Evolutionary conservation across 805 yeast genomes (phyloP).

Genomic region (Candida fluviatilis): DNA sequence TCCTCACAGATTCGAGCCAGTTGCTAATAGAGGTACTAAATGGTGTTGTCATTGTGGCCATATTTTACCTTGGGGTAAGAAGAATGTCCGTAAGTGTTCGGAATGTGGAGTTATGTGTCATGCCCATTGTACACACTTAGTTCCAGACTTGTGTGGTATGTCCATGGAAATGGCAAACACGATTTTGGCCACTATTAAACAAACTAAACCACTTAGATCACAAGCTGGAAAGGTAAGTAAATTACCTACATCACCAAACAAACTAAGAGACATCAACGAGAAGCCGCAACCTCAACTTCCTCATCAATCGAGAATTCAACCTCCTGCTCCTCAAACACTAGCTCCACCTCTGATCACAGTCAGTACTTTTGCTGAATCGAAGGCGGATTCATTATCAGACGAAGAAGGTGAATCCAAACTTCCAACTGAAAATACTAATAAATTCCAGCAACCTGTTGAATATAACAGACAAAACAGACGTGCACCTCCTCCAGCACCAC

Average conservation of each 20-base stretch:
- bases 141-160: conserved; percentile 99
- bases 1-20: conserved; percentile 95
- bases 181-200: conserved; percentile 77
- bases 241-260: conserved; percentile 1
- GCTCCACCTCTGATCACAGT: conserved; percentile 1
- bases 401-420: conserved; percentile 22
- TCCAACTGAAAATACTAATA: conserved; percentile 26
- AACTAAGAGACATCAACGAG: conserved; percentile 4
- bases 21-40: conserved; percentile 88
- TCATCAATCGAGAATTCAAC: conserved; percentile 4
- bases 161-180: conserved; percentile 94
- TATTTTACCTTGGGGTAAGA: conserved; percentile 90
- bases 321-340: neutral
- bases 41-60: conserved; percentile 99
- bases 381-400: conserved; percentile 10
- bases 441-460: conserved; percentile 24
- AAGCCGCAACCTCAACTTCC: conserved; percentile 3
- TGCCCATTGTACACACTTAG: conserved; percentile 85
- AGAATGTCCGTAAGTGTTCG: conserved; percentile 86
- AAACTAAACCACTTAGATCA: conserved; percentile 39
- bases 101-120: conserved; percentile 97
- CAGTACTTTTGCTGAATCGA: neutral
- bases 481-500: conserved; percentile 14
- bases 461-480: conserved; percentile 17
- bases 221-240: conserved; percentile 5